A percentile compares a stretch with the other conserved stretches of the same genome.
Evolutionary conservation across 495 filamentous ascomycete species (phyloP).

Genomic region (Penicillium crystallinum): DNA sequence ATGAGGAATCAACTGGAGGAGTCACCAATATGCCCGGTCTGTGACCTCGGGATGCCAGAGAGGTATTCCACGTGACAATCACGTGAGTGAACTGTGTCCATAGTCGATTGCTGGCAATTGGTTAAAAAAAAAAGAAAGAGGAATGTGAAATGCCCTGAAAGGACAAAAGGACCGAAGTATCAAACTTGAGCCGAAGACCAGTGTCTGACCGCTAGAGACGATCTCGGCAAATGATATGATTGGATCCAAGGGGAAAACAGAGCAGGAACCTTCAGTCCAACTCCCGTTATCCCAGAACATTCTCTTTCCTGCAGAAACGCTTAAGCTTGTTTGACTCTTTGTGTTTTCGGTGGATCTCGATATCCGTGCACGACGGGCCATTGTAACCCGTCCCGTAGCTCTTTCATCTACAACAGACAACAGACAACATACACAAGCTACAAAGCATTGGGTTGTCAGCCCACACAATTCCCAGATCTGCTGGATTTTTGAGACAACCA

Average conservation of each 20-base stretch:
- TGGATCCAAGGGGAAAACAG: background rate
- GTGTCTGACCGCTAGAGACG: constrained; percentile 19
- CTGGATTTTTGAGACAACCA: constrained; percentile 2
- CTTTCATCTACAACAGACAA: background rate
- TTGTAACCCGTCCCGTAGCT: background rate
- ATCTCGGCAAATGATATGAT: constrained; percentile 19
- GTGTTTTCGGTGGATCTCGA: constrained; percentile 1
- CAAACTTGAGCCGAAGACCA: too few species aligned
- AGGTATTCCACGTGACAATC: background rate
- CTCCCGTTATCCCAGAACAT: background rate
- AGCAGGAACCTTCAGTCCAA: background rate
- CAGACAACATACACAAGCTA: too few species aligned
- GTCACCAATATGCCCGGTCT: background rate
- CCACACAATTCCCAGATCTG: background rate
- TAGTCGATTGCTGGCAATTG: background rate
- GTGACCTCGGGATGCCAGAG: too few species aligned
- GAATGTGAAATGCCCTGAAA: background rate
- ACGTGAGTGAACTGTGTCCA: background rate
- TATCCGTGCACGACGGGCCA: constrained; percentile 7
- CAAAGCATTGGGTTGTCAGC: background rate
- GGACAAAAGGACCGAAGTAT: background rate
- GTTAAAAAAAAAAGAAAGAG: background rate
- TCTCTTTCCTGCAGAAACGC: background rate
- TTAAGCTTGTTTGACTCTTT: background rate
- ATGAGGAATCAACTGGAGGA: background rate